These are phyloP conservation scores for Gossypium australe DNA, from an alignment of 345 rosid species.

Conservation along the genomic window DNA sequence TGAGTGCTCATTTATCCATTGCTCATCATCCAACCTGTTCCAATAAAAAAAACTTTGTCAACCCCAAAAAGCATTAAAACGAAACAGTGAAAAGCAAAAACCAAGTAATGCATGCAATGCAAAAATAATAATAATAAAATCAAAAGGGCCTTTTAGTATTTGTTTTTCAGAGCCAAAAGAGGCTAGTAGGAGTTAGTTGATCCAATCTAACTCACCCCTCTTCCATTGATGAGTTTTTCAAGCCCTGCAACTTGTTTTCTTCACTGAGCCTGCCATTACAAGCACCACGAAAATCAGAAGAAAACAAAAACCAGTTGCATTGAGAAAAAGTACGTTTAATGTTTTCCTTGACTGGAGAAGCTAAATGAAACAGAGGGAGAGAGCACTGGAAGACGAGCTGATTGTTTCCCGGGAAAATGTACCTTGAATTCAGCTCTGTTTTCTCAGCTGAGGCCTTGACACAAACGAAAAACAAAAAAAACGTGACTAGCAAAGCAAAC, in stretches of 20 bases:
- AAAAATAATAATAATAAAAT: background rate
- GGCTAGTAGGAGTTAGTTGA: background rate
- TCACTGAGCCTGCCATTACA: constrained; percentile 28
- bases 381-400: background rate
- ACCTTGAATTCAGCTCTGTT: constrained; percentile 30
- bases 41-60: background rate
- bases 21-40: constrained; percentile 34
- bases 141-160: background rate
- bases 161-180: background rate
- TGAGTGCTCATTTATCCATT: constrained; percentile 52
- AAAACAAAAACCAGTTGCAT: background rate
- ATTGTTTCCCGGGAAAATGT: constrained; percentile 13
- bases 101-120: background rate
- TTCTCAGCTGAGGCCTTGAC: constrained; percentile 32
- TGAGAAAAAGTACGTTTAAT: background rate
- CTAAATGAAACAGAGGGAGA: background rate
- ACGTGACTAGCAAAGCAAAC: constrained; percentile 22
- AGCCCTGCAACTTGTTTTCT: constrained; percentile 27
- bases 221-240: constrained; percentile 46
- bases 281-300: background rate
- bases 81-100: background rate
- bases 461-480: constrained; percentile 29
- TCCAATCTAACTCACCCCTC: constrained; percentile 37
- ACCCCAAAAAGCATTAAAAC: background rate
- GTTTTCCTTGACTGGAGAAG: background rate